Conservation (phyloP, 441 rosid genomes). For the Cnidoscolus chayamansa region DNA sequence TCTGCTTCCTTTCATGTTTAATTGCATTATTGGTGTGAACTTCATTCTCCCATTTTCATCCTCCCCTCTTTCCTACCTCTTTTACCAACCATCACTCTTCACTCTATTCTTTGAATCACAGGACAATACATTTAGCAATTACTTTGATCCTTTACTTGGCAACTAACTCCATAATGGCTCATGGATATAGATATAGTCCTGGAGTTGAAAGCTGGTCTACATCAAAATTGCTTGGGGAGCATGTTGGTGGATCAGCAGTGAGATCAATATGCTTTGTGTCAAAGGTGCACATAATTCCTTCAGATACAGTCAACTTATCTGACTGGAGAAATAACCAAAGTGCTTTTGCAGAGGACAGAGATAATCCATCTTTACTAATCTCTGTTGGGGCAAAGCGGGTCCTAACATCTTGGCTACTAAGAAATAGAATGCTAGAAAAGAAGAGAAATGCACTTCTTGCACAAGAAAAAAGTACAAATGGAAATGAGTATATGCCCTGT, state of each 20-base stretch:
- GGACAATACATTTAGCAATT: background rate
- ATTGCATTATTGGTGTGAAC: background rate
- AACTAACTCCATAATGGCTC: conserved; percentile 24
- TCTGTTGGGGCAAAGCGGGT: conserved; percentile 97
- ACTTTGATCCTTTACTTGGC: conserved; percentile 10
- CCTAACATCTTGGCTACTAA: conserved; percentile 76
- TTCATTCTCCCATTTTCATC: background rate
- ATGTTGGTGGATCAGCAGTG: conserved; percentile 98
- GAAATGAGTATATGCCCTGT: conserved; percentile 28
- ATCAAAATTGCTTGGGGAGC: conserved; percentile 92
- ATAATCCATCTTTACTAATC: conserved; percentile 57
- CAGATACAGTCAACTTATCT: conserved; percentile 27
- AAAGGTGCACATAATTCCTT: conserved; percentile 44
- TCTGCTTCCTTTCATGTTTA: background rate
- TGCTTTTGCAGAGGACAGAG: conserved; percentile 31
- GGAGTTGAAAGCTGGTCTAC: conserved; percentile 60
- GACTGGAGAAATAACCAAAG: conserved; percentile 27
- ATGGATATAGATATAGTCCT: conserved; percentile 48
- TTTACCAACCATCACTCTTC: background rate
- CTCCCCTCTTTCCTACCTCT: background rate
- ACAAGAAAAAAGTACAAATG: conserved; percentile 18
- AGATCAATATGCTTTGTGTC: conserved; percentile 81
- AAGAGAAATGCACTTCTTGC: conserved; percentile 28
- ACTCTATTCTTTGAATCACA: background rate
- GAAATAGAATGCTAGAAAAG: conserved; percentile 37